phyloP scores from a whole-genome alignment of 805 yeast species.

The Zygosaccharomyces bailii region DNA sequence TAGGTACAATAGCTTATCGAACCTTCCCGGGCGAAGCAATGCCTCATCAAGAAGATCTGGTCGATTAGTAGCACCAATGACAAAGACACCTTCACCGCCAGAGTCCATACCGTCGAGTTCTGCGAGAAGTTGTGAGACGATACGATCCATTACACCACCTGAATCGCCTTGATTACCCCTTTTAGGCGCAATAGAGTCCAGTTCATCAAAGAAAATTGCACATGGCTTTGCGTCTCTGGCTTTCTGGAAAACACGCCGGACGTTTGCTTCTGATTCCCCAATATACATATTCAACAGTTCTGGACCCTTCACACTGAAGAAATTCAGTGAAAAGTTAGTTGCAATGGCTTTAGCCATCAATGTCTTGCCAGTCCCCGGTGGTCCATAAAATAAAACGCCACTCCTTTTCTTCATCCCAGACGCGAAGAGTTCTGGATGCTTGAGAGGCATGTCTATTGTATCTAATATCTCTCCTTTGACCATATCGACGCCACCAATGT shows the following conservation, averaged over 20 bases:
- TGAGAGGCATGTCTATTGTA: conserved; percentile 93
- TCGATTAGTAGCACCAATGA: conserved; percentile 97
- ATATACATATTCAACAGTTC: conserved; percentile 95
- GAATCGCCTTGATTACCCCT: conserved; percentile 98
- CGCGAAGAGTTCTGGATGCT: conserved; percentile 84
- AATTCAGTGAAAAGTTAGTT: conserved; percentile 87
- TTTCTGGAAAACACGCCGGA: conserved; percentile 85
- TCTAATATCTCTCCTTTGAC: conserved; percentile 92
- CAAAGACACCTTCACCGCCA: conserved; percentile 85
- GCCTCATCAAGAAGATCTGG: conserved; percentile 96
- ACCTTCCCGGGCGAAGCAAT: conserved; percentile 86
- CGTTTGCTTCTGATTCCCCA: conserved; percentile 98
- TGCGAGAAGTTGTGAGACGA: conserved; percentile 90
- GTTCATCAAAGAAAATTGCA: conserved; percentile 94
- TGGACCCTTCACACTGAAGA: conserved; percentile 96
- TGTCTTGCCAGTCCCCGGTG: conserved; percentile 98
- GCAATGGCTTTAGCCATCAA: conserved; percentile 96
- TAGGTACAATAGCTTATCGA: conserved; percentile 89
- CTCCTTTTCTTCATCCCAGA: conserved; percentile 90
- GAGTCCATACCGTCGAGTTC: conserved; percentile 94
- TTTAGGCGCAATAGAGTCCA: conserved; percentile 97
- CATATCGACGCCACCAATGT: conserved; percentile 89
- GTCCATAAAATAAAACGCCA: conserved; percentile 94
- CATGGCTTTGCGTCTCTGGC: conserved; percentile 98
- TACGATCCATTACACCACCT: conserved; percentile 98